These are phyloP conservation scores for Pneumocystis murina DNA, from an alignment of 1,139 yeast genomes.

Conservation along the genomic window DNA sequence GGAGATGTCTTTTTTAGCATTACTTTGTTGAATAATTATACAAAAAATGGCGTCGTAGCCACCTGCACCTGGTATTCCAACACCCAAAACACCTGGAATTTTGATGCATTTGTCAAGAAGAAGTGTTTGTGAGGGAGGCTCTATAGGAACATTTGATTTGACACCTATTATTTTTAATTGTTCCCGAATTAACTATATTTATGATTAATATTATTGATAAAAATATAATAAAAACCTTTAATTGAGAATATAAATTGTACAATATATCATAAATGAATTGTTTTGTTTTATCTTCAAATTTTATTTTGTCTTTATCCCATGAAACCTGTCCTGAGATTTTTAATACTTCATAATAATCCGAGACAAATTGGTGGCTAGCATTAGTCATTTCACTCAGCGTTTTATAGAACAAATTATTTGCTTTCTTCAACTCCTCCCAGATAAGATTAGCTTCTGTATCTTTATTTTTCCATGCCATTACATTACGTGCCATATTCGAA, in stretches of 20 bases:
- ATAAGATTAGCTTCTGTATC: slow-evolving; percentile 30
- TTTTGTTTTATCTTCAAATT: neutral
- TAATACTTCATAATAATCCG: slow-evolving; percentile 2
- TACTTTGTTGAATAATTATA: slow-evolving; percentile 35
- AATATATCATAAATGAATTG: neutral
- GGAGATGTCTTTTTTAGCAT: neutral
- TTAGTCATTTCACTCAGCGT: slow-evolving; percentile 47
- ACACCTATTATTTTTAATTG: slow-evolving; percentile 45
- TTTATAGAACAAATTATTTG: slow-evolving; percentile 34
- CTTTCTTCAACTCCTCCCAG: slow-evolving; percentile 33
- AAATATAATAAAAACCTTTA: slow-evolving; percentile 6
- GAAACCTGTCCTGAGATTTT: neutral
- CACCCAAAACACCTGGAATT: slow-evolving; percentile 69
- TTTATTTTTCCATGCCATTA: slow-evolving; percentile 46
- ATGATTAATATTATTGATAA: slow-evolving; percentile 17
- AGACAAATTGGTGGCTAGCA: slow-evolving; percentile 17
- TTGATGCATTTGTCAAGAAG: slow-evolving; percentile 47
- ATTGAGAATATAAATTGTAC: slow-evolving; percentile 17
- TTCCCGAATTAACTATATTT: slow-evolving; percentile 34
- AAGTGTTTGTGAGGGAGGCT: slow-evolving; percentile 61
- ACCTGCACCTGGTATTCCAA: slow-evolving; percentile 97
- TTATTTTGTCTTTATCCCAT: neutral
- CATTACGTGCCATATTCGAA: slow-evolving; percentile 70
- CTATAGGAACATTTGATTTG: slow-evolving; percentile 70
- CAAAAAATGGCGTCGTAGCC: slow-evolving; percentile 86